Evolutionary conservation across 768 basidiomycete genomes (phyloP).

Genomic region (Leccinum olivaceopallidum): DNA sequence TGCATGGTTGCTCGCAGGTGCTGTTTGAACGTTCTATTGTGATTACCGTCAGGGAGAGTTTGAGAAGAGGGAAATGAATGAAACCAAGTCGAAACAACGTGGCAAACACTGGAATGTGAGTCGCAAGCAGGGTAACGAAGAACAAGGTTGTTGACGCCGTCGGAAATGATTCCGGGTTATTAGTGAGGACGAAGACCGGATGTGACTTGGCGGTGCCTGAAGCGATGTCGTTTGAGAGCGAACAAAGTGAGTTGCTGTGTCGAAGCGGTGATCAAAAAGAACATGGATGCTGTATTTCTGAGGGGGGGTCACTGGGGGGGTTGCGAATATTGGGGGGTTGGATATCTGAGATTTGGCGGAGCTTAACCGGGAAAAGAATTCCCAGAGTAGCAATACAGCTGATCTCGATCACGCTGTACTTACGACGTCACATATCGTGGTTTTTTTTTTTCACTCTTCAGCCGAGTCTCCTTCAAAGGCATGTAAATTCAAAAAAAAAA

Average conservation of each 20-base stretch:
- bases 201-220: not conserved
- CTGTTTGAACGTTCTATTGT: not conserved
- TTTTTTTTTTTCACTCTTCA: conserved; percentile 1
- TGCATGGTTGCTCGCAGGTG: not conserved
- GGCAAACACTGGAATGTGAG: not conserved
- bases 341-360: conserved; percentile 16
- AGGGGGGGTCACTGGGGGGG: conserved; percentile 13
- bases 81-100: not conserved
- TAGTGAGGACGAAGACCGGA: not conserved
- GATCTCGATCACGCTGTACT: conserved; percentile 14
- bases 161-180: not conserved
- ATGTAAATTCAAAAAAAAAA: not conserved
- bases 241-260: not conserved
- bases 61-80: not conserved
- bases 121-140: not conserved
- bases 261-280: not conserved
- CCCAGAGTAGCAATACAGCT: not conserved
- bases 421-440: conserved; percentile 26
- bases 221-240: not conserved
- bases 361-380: not conserved
- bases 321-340: not conserved
- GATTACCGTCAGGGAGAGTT: not conserved
- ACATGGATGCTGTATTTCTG: conserved; percentile 2
- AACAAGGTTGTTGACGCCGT: not conserved
- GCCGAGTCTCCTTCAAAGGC: not conserved